phyloP scores from a whole-genome alignment of 495 filamentous ascomycete genomes.

The Aspergillus mulundensis region DNA sequence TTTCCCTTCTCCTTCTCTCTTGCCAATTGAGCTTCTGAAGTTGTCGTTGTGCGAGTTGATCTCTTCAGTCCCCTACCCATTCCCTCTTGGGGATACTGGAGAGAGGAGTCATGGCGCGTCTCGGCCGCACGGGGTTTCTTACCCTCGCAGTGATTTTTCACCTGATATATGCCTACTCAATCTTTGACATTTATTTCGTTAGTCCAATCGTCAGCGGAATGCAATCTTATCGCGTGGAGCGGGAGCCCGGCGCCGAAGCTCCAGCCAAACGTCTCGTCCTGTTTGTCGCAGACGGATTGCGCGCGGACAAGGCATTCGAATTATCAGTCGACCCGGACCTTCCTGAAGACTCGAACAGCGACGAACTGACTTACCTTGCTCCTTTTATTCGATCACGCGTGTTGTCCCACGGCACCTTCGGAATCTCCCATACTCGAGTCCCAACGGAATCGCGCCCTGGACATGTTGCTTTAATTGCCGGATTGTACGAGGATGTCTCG shows the following conservation, averaged over 20 bases:
- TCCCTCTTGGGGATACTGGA: constrained; percentile 6
- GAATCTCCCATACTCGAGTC: constrained; percentile 95
- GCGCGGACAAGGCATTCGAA: constrained; percentile 98
- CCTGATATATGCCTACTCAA: constrained; percentile 89
- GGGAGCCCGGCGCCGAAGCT: constrained; percentile 55
- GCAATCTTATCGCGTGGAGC: constrained; percentile 69
- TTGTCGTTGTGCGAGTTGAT: neutral
- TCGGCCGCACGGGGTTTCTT: constrained; percentile 83
- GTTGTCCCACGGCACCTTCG: constrained; percentile 90
- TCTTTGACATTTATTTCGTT: constrained; percentile 99
- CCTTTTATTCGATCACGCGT: constrained; percentile 90
- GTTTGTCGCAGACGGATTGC: constrained; percentile 95
- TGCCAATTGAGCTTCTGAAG: neutral
- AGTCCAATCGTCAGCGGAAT: constrained; percentile 97
- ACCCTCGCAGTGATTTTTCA: constrained; percentile 92
- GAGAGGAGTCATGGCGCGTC: constrained; percentile 61
- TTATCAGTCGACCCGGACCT: constrained; percentile 80
- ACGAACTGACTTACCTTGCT: constrained; percentile 70
- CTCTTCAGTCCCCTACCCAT: constrained; percentile 14
- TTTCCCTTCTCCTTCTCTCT: constrained; percentile 6
- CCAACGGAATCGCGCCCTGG: constrained; percentile 96
- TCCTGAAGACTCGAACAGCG: constrained; percentile 38
- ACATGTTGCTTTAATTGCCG: constrained; percentile 96
- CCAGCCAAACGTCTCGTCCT: constrained; percentile 89
- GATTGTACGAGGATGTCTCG: constrained; percentile 97